Evolutionary conservation across 176 grass and related monocot species (phyloP), one percentile per base, ranked within the genome.

Genomic region (Rhynchospora pubera): DNA sequence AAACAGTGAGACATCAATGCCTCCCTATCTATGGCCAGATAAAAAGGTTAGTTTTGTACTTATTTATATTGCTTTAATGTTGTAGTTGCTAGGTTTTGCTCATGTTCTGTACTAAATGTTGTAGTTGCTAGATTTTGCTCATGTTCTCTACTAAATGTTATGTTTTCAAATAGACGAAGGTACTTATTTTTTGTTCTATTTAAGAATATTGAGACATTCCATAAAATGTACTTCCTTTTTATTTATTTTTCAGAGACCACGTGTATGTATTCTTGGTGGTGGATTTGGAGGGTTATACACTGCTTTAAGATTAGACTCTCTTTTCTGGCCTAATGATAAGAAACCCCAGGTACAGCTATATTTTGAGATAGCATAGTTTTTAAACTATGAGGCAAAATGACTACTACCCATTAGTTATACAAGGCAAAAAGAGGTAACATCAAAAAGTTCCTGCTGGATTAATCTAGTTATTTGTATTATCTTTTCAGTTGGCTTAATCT

Each of bases 261-360:
- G 91, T 0, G 83, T 95, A 5, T 95, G 96, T 83, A 99, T 99
- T 83, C 85, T 99, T 61, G 91, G 93, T 84, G 96, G 96, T 91
- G 96, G 96, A 80, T 99, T 99, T 87, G 92, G 96, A 76, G 92
- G 96, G 11, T 52, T 99, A 60, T 99, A 99, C 87, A 95, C 93
- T 83, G 96, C 96, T 89, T 64, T 99, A 59, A 93, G 93, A 89
- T 83, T 99, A 82, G 96, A 99, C 48, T 99, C 91, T 90, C 93
- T 99, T 86, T 87, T 93, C 22, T 99, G 96, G 93, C 85, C 91
- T 62, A 85, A 80, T 91, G 86, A 90, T 84, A 99, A 91, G 45
- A 93, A 85, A 45, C 96, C 92, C 85, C 96, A 99, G 90, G 96
- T 99, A 94, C 62, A 83, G 45, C 28, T 18, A 62, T 73, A 5